Conservation (phyloP, 2,329 filamentous ascomycete species). For the Graphiopsis chlorocephala region DNA sequence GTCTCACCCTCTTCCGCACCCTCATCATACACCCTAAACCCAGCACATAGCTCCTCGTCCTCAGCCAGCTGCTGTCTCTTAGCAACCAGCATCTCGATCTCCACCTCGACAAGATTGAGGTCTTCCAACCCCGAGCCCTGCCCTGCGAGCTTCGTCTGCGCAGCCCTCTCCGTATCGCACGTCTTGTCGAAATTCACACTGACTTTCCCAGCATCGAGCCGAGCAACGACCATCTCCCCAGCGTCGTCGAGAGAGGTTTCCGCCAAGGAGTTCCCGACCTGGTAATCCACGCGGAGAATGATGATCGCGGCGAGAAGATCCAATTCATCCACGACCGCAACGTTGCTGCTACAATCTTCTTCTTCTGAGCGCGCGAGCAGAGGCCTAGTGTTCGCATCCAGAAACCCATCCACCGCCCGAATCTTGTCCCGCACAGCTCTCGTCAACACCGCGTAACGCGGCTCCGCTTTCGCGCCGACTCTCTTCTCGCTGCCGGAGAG, state of each 20-base stretch:
- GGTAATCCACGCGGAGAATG: background rate
- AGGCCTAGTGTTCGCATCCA: background rate
- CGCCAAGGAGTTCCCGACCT: background rate
- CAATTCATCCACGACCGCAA: background rate
- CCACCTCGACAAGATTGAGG: conserved; percentile 1
- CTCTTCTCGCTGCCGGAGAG: background rate
- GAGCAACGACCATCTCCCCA: background rate
- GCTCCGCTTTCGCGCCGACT: background rate
- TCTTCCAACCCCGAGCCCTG: background rate
- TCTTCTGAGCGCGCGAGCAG: background rate
- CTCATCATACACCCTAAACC: background rate
- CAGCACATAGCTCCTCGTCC: background rate
- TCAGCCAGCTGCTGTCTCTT: background rate
- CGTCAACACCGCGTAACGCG: background rate
- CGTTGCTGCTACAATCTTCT: background rate
- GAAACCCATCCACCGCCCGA: background rate
- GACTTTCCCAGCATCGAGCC: background rate
- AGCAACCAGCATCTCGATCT: background rate
- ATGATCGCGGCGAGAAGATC: conserved; percentile 3
- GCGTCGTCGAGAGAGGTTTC: background rate
- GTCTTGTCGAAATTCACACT: background rate
- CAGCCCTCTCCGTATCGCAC: background rate
- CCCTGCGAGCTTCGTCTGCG: background rate
- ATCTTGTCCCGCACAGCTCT: background rate
- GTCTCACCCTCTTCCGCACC: background rate